These are phyloP conservation scores for Scheffersomyces ergatensis DNA, from an alignment of 805 yeast genomes.

Conservation along the genomic window DNA sequence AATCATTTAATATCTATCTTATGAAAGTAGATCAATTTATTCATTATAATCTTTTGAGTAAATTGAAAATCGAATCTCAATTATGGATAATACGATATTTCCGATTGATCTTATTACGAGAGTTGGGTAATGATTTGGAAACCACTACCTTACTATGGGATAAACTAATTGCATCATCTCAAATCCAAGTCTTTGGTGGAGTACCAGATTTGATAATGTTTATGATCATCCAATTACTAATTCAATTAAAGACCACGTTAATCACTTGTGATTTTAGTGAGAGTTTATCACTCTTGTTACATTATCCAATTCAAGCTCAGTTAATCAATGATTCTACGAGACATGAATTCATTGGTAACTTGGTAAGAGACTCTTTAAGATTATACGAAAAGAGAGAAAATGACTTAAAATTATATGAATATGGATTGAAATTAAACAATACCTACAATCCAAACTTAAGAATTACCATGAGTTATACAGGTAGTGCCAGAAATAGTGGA, in stretches of 20 bases:
- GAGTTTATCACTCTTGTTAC: constrained; percentile 46
- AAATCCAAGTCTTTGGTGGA: neutral
- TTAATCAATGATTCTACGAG: constrained; percentile 7
- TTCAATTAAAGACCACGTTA: constrained; percentile 43
- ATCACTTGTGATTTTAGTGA: constrained; percentile 53
- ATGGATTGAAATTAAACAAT: constrained; percentile 40
- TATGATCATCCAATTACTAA: constrained; percentile 40
- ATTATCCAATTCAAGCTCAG: constrained; percentile 40
- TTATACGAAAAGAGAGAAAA: constrained; percentile 30
- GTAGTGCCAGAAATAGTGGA: constrained; percentile 17
- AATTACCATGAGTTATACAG: constrained; percentile 21
- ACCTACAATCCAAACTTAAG: constrained; percentile 37
- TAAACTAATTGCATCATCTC: constrained; percentile 33
- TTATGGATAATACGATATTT: constrained; percentile 56
- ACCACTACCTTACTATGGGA: constrained; percentile 47
- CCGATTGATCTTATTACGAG: constrained; percentile 45
- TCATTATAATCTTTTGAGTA: constrained; percentile 42
- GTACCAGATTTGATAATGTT: constrained; percentile 40
- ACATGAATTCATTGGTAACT: constrained; percentile 18
- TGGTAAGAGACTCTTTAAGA: constrained; percentile 33
- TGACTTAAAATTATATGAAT: constrained; percentile 36
- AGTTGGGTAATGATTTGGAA: constrained; percentile 39
- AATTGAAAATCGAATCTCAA: constrained; percentile 46
- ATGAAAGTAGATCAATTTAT: constrained; percentile 50
- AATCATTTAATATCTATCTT: constrained; percentile 44